Percentiles rank a stretch among this genome's conserved stretches.
Conservation (phyloP, 495 filamentous ascomycete species). For the Xylaria telfairii region DNA sequence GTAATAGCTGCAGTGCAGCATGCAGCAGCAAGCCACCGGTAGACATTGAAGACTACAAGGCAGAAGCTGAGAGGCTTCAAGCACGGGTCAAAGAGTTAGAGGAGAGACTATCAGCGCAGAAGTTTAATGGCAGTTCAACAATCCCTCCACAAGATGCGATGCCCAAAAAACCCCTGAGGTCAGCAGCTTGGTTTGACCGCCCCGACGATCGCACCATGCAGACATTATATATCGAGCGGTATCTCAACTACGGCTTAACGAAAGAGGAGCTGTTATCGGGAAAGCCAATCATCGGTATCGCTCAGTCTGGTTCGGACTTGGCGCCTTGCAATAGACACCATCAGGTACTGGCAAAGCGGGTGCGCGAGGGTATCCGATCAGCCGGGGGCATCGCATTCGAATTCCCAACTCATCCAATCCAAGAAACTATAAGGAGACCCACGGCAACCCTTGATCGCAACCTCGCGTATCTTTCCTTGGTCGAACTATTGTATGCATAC, state of each 20-base stretch:
- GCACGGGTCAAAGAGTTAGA: slow-evolving; percentile 22
- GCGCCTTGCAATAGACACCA: slow-evolving; percentile 62
- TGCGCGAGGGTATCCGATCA: slow-evolving; percentile 59
- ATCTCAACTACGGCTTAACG: slow-evolving; percentile 62
- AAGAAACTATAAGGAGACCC: slow-evolving; percentile 57
- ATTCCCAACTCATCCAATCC: slow-evolving; percentile 63
- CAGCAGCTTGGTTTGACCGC: slow-evolving; percentile 24
- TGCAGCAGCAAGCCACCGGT: slow-evolving; percentile 13
- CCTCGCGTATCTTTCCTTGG: slow-evolving; percentile 57
- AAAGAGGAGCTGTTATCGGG: slow-evolving; percentile 59
- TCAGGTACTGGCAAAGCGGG: slow-evolving; percentile 58
- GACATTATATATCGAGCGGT: slow-evolving; percentile 58
- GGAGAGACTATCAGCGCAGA: slow-evolving; percentile 19
- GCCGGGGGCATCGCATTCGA: slow-evolving; percentile 63
- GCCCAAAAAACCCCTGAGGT: slow-evolving; percentile 23
- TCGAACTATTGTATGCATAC: slow-evolving; percentile 60
- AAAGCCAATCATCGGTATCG: slow-evolving; percentile 64
- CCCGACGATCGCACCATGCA: slow-evolving; percentile 23
- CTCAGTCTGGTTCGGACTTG: slow-evolving; percentile 61
- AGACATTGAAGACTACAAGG: slow-evolving; percentile 28
- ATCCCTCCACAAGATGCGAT: not conserved
- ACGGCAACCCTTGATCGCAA: slow-evolving; percentile 62
- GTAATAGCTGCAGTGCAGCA: slow-evolving; percentile 17
- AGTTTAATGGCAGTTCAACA: not conserved
- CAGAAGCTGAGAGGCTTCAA: slow-evolving; percentile 19